These are phyloP conservation scores for sunflower (Helianthus annuus) DNA, from an alignment of 129 eudicot species.

Conservation along the genomic window DNA sequence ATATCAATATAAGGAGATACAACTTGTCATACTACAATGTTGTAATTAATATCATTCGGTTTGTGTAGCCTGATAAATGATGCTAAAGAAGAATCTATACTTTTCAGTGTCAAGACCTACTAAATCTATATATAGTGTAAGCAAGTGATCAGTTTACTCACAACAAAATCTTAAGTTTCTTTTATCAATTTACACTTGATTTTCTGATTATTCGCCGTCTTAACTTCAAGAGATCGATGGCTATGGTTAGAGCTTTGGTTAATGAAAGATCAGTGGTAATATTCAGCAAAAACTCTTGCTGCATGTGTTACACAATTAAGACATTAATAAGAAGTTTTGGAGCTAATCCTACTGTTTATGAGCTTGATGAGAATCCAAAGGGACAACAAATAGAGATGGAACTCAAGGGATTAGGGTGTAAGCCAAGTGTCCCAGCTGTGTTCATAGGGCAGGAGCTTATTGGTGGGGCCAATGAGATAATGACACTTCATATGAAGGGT, in stretches of 20 bases:
- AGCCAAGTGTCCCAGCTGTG: conserved; percentile 66
- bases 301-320: conserved; percentile 69
- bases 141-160: conserved; percentile 27
- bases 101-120: conserved; percentile 5
- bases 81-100: conserved; percentile 22
- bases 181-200: too few species aligned
- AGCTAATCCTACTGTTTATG: conserved; percentile 66
- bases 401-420: conserved; percentile 46
- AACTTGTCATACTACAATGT: conserved; percentile 16
- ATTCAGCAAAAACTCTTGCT: conserved; percentile 64
- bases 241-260: conserved; percentile 41
- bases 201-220: not conserved
- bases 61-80: conserved; percentile 24
- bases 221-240: conserved; percentile 32
- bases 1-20: conserved; percentile 31
- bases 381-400: conserved; percentile 58
- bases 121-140: conserved; percentile 32
- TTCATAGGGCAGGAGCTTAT: conserved; percentile 56
- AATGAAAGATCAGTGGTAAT: conserved; percentile 61
- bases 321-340: conserved; percentile 69
- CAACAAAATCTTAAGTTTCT: conserved; percentile 5
- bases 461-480: conserved; percentile 81
- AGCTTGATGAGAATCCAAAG: conserved; percentile 57
- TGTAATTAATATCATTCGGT: not conserved
- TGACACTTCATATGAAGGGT: conserved; percentile 69